These are phyloP conservation scores for Moricandia moricandioides DNA, from an alignment of 345 rosid species.

Conservation along the genomic window DNA sequence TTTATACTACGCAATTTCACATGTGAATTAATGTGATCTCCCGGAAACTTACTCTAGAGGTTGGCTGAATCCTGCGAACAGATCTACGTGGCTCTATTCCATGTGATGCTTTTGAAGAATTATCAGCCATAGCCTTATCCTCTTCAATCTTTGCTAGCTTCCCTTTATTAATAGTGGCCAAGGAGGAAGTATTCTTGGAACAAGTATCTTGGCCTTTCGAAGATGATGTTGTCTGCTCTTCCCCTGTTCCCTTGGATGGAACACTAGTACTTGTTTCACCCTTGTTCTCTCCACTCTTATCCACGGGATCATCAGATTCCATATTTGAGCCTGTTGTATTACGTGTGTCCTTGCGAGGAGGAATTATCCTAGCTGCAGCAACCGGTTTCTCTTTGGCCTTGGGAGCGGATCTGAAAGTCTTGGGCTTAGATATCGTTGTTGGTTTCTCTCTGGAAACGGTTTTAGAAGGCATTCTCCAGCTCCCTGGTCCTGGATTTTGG, in stretches of 20 bases:
- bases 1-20: neutral
- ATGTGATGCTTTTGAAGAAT: constrained; percentile 43
- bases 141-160: constrained; percentile 54
- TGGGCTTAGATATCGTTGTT: constrained; percentile 53
- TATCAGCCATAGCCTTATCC: constrained; percentile 41
- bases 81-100: no score
- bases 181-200: constrained; percentile 42
- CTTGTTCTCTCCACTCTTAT: constrained; percentile 44
- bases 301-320: constrained; percentile 38
- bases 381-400: constrained; percentile 57
- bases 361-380: constrained; percentile 47
- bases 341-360: constrained; percentile 44
- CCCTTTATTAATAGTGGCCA: constrained; percentile 43
- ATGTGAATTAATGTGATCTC: neutral
- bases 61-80: no score
- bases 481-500: no score
- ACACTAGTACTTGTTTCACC: no score
- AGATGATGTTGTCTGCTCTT: constrained; percentile 49
- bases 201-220: constrained; percentile 39
- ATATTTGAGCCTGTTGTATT: constrained; percentile 42
- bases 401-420: constrained; percentile 51
- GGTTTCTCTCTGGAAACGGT: constrained; percentile 58
- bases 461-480: constrained; percentile 55
- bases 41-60: no score
- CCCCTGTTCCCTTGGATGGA: constrained; percentile 44